Evolutionary conservation across 441 rosid genomes (phyloP), one percentile per base, ranked within the genome.

Genomic region (Populus hybrid): DNA sequence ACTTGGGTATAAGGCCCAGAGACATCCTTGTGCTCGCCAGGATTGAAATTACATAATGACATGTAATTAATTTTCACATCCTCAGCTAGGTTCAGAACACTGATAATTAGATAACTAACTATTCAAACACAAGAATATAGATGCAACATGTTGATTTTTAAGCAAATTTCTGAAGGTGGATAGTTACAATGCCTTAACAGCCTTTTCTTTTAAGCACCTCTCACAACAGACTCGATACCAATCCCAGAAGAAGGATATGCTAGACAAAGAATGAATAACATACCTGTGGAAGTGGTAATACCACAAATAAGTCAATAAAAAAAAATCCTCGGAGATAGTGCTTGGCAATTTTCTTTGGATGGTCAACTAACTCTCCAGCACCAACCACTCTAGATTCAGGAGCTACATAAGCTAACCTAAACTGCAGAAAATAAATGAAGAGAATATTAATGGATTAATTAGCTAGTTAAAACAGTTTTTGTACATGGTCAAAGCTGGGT

Each of bases 251-350:
- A 75, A 61, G 59, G 26, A 29, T 10, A 64, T 24, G 18, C 14
- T 80, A 12, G 73, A 64, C 10, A 56, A 40, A 40, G 45, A 40
- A 14, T 16, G 63, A 56, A 14, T 3, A 14, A 45, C 11, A 67
- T 88, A 95, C 98, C 82, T 95, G 98, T 36, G 97, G 98, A 84
- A 95, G 92, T 29, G 99, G 99, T 71, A 93, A 78, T 63, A 89
- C 88, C 7, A 89, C 73, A 81, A 90, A 88, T 29, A 92, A 76
- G 80, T 95, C 99, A 6, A 95, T 12, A 29, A 75, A 77, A 85
- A 93, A 95, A 78, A 76, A 82, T 82, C 95, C 85, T 6, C 74
- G 64, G 10, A 93, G 69, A 88, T 95, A 93, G 83, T 90, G 73
- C 74, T 56, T 36, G 64, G 97, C 94, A 74, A 93, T 93, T 84